Percentiles rank a stretch among this genome's conserved stretches.
phyloP scores from a whole-genome alignment of 352 stramenopile genomes.

The Phytopythium oedochilum region DNA sequence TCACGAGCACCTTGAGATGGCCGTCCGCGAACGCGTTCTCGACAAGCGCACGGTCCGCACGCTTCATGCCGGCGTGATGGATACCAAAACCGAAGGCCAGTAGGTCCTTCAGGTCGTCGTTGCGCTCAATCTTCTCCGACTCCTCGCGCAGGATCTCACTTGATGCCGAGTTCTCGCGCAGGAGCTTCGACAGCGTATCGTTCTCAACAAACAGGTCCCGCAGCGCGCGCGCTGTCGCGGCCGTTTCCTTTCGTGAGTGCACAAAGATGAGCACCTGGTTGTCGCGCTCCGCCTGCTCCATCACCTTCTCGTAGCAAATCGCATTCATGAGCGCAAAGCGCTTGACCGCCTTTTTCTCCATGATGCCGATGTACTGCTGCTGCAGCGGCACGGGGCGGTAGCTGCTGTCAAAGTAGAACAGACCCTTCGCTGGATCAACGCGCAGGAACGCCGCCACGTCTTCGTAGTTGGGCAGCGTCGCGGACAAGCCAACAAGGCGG shows the following conservation, averaged over 20 bases:
- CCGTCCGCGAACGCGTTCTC: slow-evolving; percentile 98
- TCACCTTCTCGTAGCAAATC: slow-evolving; percentile 99
- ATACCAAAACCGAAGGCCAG: slow-evolving; percentile 99
- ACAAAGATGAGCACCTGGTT: slow-evolving; percentile 99
- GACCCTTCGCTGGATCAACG: slow-evolving; percentile 95
- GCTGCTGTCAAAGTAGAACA: slow-evolving; percentile 99
- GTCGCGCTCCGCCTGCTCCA: slow-evolving; percentile 90
- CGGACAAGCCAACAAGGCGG: slow-evolving; percentile 96
- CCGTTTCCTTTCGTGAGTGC: slow-evolving; percentile 98
- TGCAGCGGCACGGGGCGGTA: slow-evolving; percentile 98
- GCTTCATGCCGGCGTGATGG: slow-evolving; percentile 98
- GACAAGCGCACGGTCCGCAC: slow-evolving; percentile 96
- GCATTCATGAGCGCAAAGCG: slow-evolving; percentile 99
- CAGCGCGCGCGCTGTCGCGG: slow-evolving; percentile 95
- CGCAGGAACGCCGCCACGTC: slow-evolving; percentile 98
- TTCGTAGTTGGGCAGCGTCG: slow-evolving; percentile 99
- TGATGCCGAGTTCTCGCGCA: slow-evolving; percentile 81
- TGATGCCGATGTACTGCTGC: slow-evolving; percentile 99
- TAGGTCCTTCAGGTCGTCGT: slow-evolving; percentile 98
- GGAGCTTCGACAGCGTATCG: slow-evolving; percentile 92
- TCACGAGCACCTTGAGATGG: slow-evolving; percentile 97
- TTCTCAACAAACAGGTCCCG: slow-evolving; percentile 94
- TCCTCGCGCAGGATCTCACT: slow-evolving; percentile 94
- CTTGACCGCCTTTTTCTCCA: slow-evolving; percentile 99
- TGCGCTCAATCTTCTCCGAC: slow-evolving; percentile 90